Evolutionary conservation across 2,329 filamentous ascomycete genomes (phyloP).

Genomic region (Colletotrichum tabaci): DNA sequence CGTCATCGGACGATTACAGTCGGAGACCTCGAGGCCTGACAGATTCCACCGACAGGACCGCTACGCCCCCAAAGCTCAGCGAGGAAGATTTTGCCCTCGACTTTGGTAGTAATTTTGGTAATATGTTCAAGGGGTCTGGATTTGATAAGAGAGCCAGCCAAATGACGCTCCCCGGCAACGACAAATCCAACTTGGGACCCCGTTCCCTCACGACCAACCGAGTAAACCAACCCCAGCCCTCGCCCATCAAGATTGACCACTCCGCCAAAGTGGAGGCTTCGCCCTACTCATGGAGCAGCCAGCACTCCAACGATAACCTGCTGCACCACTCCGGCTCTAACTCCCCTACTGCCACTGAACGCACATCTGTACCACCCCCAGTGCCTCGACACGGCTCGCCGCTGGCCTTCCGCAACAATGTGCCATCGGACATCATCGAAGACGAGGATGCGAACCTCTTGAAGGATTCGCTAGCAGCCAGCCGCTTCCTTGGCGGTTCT

Average conservation of each 20-base stretch:
- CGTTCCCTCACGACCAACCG: constrained; percentile 65
- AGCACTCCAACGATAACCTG: constrained; percentile 65
- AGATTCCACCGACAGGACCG: constrained; percentile 67
- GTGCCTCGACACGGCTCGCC: constrained; percentile 57
- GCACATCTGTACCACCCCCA: constrained; percentile 52
- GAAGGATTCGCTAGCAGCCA: constrained; percentile 66
- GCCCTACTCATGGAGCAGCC: constrained; percentile 67
- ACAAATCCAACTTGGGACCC: constrained; percentile 48
- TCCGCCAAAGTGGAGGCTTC: constrained; percentile 59
- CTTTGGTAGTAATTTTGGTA: constrained; percentile 71
- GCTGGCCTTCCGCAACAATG: constrained; percentile 49
- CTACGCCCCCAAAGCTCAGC: constrained; percentile 65
- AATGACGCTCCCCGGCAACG: constrained; percentile 61
- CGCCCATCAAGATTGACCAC: constrained; percentile 64
- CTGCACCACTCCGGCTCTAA: constrained; percentile 55
- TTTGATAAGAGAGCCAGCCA: constrained; percentile 70
- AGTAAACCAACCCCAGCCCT: constrained; percentile 58
- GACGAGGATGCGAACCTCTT: constrained; percentile 69
- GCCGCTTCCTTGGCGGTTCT: constrained; percentile 57
- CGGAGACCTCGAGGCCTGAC: constrained; percentile 66
- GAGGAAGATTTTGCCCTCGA: constrained; percentile 63
- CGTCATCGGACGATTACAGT: constrained; percentile 48
- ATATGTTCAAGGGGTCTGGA: constrained; percentile 63
- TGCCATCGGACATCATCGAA: constrained; percentile 58
- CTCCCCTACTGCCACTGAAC: constrained; percentile 52